Conservation (phyloP, 352 stramenopile genomes). For the Hyaloperonospora arabidopsidis region DNA sequence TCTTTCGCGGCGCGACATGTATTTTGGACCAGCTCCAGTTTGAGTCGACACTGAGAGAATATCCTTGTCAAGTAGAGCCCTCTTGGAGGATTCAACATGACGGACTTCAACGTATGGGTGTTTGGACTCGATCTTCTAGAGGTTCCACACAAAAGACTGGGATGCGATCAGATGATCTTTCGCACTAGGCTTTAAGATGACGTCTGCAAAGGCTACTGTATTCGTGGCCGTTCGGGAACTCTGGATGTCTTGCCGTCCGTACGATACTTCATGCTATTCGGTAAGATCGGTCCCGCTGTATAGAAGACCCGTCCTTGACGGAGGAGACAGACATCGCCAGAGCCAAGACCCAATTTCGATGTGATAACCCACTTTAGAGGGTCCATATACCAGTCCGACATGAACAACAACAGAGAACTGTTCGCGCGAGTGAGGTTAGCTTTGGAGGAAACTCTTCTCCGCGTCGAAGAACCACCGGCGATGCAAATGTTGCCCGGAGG, state of each 20-base stretch:
- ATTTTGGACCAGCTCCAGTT: neutral
- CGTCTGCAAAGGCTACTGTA: neutral
- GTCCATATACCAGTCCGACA: neutral
- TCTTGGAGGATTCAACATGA: neutral
- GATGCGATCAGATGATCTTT: neutral
- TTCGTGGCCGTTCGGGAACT: neutral
- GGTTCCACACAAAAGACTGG: neutral
- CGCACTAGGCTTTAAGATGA: neutral
- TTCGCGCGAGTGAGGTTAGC: neutral
- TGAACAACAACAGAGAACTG: neutral
- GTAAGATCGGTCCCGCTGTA: neutral
- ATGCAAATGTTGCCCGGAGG: neutral
- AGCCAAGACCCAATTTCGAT: neutral
- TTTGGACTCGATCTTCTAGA: neutral
- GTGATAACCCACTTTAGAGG: neutral
- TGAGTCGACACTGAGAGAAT: neutral
- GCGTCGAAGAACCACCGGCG: neutral
- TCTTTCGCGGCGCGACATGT: neutral
- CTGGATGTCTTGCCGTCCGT: too few relatives aligned
- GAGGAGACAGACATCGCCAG: neutral
- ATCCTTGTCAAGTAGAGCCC: neutral
- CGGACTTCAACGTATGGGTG: neutral
- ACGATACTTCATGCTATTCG: too few relatives aligned
- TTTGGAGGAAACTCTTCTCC: neutral
- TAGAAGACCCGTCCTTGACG: neutral